Conservation (phyloP, 108 stramenopile genomes). For the Cyclotella baltica region DNA sequence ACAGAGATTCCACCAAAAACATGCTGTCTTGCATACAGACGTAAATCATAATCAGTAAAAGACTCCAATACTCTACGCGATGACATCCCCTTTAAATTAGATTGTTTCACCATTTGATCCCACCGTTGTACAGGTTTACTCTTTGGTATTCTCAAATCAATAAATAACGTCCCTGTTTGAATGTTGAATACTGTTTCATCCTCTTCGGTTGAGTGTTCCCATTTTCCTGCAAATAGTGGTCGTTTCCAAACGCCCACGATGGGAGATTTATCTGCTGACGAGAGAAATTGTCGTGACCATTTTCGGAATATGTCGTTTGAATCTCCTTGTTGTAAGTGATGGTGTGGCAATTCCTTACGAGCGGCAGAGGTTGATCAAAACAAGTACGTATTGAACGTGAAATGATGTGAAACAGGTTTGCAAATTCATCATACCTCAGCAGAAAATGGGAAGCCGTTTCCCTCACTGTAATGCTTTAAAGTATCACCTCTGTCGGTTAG, state of each 20-base stretch:
- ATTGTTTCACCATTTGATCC: constrained; percentile 16
- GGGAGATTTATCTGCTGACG: constrained; percentile 13
- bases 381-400: not conserved
- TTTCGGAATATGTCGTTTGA: constrained; percentile 58
- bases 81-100: not conserved
- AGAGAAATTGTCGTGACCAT: constrained; percentile 22
- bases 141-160: constrained; percentile 87
- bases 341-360: constrained; percentile 83
- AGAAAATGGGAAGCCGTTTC: constrained; percentile 75
- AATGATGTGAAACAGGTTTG: not conserved
- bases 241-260: constrained; percentile 87
- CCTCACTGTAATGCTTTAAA: constrained; percentile 56
- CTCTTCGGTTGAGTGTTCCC: constrained; percentile 79
- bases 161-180: constrained; percentile 84
- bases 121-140: constrained; percentile 49
- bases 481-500: constrained; percentile 77
- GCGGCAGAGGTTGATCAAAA: not conserved
- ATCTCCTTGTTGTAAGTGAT: constrained; percentile 64
- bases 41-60: constrained; percentile 64
- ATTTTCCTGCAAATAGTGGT: constrained; percentile 84
- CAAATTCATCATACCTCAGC: not conserved
- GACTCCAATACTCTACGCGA: constrained; percentile 46
- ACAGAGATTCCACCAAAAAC: constrained; percentile 87
- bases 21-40: constrained; percentile 85
- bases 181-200: constrained; percentile 85